Evolutionary conservation across 1,284 basidiomycete species (phyloP).

Genomic region (Omphalotus olearius): DNA sequence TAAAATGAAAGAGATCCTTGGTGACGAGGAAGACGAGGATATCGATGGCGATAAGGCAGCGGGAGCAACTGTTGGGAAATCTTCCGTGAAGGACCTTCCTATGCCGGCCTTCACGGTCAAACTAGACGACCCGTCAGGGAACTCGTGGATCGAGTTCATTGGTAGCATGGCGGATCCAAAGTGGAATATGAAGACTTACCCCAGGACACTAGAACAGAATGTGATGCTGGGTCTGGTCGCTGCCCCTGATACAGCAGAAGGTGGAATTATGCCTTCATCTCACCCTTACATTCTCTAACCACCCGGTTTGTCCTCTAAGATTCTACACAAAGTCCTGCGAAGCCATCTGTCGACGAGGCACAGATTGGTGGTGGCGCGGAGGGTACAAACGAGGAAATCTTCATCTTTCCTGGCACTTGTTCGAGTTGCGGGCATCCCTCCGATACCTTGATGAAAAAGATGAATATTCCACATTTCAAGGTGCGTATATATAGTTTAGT

Average conservation of each 20-base stretch:
- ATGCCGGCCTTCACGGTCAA: slow-evolving; percentile 81
- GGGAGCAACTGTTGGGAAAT: slow-evolving; percentile 22
- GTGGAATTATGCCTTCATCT: background rate
- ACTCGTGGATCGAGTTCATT: slow-evolving; percentile 89
- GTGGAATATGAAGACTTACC: slow-evolving; percentile 90
- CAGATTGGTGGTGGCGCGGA: slow-evolving; percentile 24
- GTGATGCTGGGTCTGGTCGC: slow-evolving; percentile 71
- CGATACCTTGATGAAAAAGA: slow-evolving; percentile 93
- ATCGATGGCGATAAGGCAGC: slow-evolving; percentile 30
- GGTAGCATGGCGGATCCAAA: slow-evolving; percentile 83
- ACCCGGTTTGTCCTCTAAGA: background rate
- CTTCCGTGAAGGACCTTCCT: slow-evolving; percentile 40
- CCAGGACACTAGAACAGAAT: slow-evolving; percentile 83
- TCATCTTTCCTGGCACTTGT: slow-evolving; percentile 85
- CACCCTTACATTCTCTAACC: background rate
- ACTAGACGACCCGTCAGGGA: slow-evolving; percentile 92
- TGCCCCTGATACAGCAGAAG: slow-evolving; percentile 35
- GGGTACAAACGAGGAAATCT: slow-evolving; percentile 76
- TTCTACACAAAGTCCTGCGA: slow-evolving; percentile 8
- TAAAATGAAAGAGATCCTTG: slow-evolving; percentile 67
- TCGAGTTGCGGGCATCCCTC: slow-evolving; percentile 84
- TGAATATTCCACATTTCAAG: slow-evolving; percentile 98
- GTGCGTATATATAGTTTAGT: slow-evolving; percentile 36
- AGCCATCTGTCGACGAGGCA: slow-evolving; percentile 18
- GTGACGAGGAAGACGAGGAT: slow-evolving; percentile 59